phyloP scores from a whole-genome alignment of 2,329 filamentous ascomycete genomes.

The Ceratocystis lukuohia region DNA sequence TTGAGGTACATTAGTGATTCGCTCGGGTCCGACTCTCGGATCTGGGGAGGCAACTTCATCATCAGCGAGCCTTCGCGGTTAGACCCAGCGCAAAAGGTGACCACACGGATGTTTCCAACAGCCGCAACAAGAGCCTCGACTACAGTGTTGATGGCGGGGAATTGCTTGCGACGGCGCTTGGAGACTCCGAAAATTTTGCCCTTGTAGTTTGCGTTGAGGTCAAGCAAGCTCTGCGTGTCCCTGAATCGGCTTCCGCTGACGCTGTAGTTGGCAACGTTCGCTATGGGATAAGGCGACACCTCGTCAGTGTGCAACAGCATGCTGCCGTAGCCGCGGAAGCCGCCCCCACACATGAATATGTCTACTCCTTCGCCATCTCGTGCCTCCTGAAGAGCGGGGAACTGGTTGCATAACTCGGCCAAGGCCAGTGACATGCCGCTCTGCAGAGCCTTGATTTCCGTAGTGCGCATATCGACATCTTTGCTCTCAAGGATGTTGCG shows the following conservation, averaged over 20 bases:
- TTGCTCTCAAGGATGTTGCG: slow-evolving; percentile 35
- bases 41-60: slow-evolving; percentile 46
- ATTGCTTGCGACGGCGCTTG: slow-evolving; percentile 62
- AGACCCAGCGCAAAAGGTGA: slow-evolving; percentile 77
- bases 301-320: slow-evolving; percentile 68
- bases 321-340: slow-evolving; percentile 82
- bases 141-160: slow-evolving; percentile 69
- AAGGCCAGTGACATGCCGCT: slow-evolving; percentile 48
- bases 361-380: slow-evolving; percentile 37
- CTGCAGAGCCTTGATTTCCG: slow-evolving; percentile 42
- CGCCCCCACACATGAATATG: slow-evolving; percentile 77
- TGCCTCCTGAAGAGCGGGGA: slow-evolving; percentile 35
- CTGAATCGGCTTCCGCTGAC: slow-evolving; percentile 49
- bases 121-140: slow-evolving; percentile 60
- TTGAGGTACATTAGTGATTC: slow-evolving; percentile 26
- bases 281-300: slow-evolving; percentile 67
- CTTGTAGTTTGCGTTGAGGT: slow-evolving; percentile 35
- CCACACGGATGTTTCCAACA: slow-evolving; percentile 56
- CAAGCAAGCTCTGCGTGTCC: slow-evolving; percentile 38
- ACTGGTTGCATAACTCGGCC: slow-evolving; percentile 34
- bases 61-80: slow-evolving; percentile 75
- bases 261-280: slow-evolving; percentile 67
- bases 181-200: slow-evolving; percentile 64
- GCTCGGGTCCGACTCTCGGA: slow-evolving; percentile 55
- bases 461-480: slow-evolving; percentile 30